Evolutionary conservation across 2,329 filamentous ascomycete species (phyloP).

Genomic region (Chrysoporthe austroafricana): DNA sequence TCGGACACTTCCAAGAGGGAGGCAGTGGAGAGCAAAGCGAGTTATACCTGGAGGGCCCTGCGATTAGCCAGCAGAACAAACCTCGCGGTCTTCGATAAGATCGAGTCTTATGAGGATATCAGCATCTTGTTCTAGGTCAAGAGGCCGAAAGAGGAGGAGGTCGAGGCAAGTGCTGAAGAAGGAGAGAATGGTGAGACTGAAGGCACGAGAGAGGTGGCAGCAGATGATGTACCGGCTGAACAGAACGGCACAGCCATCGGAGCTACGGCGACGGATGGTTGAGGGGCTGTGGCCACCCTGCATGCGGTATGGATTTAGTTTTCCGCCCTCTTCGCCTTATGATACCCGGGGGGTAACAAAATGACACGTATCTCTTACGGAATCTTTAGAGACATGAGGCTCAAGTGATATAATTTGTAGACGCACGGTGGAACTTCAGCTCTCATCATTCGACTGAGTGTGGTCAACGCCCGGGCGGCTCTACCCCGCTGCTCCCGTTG

Average conservation of each 20-base stretch:
- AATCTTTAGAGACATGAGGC: neutral
- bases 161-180: conserved; percentile 8
- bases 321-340: conserved; percentile 8
- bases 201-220: conserved; percentile 3
- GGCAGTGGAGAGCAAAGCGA: conserved; percentile 74
- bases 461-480: no score
- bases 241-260: conserved; percentile 11
- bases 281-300: neutral
- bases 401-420: neutral
- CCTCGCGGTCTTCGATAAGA: conserved; percentile 80
- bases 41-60: conserved; percentile 88
- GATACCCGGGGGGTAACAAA: conserved; percentile 18
- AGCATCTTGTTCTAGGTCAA: conserved; percentile 55
- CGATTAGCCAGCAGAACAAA: conserved; percentile 76
- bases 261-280: conserved; percentile 10
- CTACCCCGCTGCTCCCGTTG: no score
- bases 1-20: conserved; percentile 60
- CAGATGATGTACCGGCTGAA: conserved; percentile 4
- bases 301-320: neutral
- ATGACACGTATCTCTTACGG: neutral
- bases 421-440: neutral
- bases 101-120: conserved; percentile 79
- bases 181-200: neutral
- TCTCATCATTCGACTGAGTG: no score
- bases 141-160: conserved; percentile 45